Evolutionary conservation across 1,139 yeast genomes (phyloP).

Genomic region (Magnusiomyces magnusii): DNA sequence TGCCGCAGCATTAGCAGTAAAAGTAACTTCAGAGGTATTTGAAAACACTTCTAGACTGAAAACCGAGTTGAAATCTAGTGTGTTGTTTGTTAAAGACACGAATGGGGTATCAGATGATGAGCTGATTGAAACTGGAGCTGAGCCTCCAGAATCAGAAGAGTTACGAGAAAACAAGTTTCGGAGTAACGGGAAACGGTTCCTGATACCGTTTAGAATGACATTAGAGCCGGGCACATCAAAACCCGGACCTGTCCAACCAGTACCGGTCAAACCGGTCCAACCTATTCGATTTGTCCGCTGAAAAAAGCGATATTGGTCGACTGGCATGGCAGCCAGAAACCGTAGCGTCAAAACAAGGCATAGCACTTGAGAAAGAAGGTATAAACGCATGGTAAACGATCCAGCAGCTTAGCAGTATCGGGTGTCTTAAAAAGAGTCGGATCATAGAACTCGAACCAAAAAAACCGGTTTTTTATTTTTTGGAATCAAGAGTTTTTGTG

Average conservation of each 20-base stretch:
- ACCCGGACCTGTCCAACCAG: too few species aligned
- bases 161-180: too few species aligned
- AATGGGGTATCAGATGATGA: slow-evolving; percentile 15
- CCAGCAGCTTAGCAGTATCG: not conserved
- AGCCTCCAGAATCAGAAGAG: slow-evolving; percentile 1
- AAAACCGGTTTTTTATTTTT: too few species aligned
- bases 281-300: not conserved
- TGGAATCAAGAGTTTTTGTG: too few species aligned
- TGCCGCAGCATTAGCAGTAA: slow-evolving; percentile 23
- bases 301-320: not conserved
- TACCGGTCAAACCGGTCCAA: not conserved
- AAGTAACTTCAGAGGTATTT: slow-evolving; percentile 15
- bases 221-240: too few species aligned
- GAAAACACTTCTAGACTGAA: slow-evolving; percentile 18
- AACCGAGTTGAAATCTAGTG: slow-evolving; percentile 15
- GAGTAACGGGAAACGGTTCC: too few species aligned
- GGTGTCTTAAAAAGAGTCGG: too few species aligned
- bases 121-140: slow-evolving; percentile 5
- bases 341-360: not conserved
- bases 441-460: too few species aligned
- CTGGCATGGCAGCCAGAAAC: not conserved
- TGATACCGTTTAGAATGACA: too few species aligned
- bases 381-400: not conserved
- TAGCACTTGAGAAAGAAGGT: not conserved
- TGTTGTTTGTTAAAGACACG: slow-evolving; percentile 20